Percentiles rank a stretch among this genome's conserved stretches.
phyloP scores from a whole-genome alignment of 495 filamentous ascomycete genomes.

The Aspergillus bertholletiae region DNA sequence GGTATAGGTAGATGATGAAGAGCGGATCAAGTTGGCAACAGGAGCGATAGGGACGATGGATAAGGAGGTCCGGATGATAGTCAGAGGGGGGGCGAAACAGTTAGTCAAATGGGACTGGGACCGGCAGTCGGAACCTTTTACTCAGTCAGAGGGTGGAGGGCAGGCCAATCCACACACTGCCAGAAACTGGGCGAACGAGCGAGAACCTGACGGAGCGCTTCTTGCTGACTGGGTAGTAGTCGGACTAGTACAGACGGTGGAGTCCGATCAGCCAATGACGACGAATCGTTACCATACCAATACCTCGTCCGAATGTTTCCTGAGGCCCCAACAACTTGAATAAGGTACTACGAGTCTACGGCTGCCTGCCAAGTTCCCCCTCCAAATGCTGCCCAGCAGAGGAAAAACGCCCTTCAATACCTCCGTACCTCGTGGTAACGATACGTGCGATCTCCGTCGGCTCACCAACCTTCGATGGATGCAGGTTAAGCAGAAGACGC shows the following conservation, averaged over 20 bases:
- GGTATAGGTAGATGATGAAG: background rate
- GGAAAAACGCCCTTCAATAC: too few species aligned
- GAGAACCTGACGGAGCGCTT: slow-evolving; percentile 12
- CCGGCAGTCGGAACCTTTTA: slow-evolving; percentile 17
- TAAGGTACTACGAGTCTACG: too few species aligned
- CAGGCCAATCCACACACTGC: slow-evolving; percentile 4
- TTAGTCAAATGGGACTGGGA: slow-evolving; percentile 12
- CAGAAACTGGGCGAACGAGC: slow-evolving; percentile 20
- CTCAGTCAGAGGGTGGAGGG: slow-evolving; percentile 3
- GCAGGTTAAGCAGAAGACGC: slow-evolving; percentile 12
- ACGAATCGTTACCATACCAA: slow-evolving; percentile 11
- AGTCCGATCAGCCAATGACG: background rate
- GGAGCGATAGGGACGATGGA: slow-evolving; percentile 14
- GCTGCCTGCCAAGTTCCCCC: too few species aligned
- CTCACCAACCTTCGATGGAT: slow-evolving; percentile 8
- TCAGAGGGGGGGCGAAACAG: slow-evolving; percentile 19
- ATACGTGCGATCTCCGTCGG: slow-evolving; percentile 15
- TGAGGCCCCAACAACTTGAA: too few species aligned
- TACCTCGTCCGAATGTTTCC: background rate
- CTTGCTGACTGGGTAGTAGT: slow-evolving; percentile 8
- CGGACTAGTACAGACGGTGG: background rate
- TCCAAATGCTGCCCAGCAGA: too few species aligned
- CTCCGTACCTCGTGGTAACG: slow-evolving; percentile 24
- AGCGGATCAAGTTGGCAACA: slow-evolving; percentile 1
- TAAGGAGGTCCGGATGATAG: slow-evolving; percentile 19